A percentile compares a stretch with the other conserved stretches of the same genome.
Conservation (phyloP, 352 stramenopile genomes). For the Peronospora belbahrii region DNA sequence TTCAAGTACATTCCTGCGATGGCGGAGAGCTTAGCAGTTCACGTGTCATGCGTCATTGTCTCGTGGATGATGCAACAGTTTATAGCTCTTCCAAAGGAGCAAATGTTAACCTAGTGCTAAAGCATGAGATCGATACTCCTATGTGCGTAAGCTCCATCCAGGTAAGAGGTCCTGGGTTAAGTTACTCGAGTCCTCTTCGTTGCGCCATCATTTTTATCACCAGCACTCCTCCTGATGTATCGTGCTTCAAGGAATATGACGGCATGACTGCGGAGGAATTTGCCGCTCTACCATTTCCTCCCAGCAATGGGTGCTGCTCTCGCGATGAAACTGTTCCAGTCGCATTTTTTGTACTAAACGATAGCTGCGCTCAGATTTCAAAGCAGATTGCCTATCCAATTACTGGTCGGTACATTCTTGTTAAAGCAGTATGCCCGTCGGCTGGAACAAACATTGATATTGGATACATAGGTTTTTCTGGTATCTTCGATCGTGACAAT, state of each 20-base stretch:
- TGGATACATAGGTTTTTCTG: slow-evolving; percentile 73
- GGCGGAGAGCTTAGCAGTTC: slow-evolving; percentile 77
- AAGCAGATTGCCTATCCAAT: slow-evolving; percentile 66
- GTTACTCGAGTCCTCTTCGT: slow-evolving; percentile 70
- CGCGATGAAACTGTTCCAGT: slow-evolving; percentile 61
- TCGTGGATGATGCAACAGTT: slow-evolving; percentile 72
- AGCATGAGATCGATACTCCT: slow-evolving; percentile 69
- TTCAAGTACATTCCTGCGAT: slow-evolving; percentile 63
- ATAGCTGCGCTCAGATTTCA: slow-evolving; percentile 63
- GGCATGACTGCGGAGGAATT: slow-evolving; percentile 73
- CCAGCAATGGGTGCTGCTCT: slow-evolving; percentile 34
- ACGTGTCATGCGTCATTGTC: slow-evolving; percentile 52
- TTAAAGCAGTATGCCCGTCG: slow-evolving; percentile 67
- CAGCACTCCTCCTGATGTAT: slow-evolving; percentile 48
- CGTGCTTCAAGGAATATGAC: slow-evolving; percentile 47
- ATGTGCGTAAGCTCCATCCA: slow-evolving; percentile 74
- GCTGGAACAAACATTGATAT: slow-evolving; percentile 77
- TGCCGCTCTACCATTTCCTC: slow-evolving; percentile 57
- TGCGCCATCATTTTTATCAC: slow-evolving; percentile 64
- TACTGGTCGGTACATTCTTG: slow-evolving; percentile 65
- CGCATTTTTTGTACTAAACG: slow-evolving; percentile 73
- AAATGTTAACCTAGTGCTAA: slow-evolving; percentile 78
- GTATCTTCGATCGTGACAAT: slow-evolving; percentile 73
- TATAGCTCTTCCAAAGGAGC: slow-evolving; percentile 67
- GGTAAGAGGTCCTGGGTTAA: slow-evolving; percentile 60